A percentile compares a stretch with the other conserved stretches of the same genome.
Conservation (phyloP, 352 stramenopile species). For the Phytophthora europaea region DNA sequence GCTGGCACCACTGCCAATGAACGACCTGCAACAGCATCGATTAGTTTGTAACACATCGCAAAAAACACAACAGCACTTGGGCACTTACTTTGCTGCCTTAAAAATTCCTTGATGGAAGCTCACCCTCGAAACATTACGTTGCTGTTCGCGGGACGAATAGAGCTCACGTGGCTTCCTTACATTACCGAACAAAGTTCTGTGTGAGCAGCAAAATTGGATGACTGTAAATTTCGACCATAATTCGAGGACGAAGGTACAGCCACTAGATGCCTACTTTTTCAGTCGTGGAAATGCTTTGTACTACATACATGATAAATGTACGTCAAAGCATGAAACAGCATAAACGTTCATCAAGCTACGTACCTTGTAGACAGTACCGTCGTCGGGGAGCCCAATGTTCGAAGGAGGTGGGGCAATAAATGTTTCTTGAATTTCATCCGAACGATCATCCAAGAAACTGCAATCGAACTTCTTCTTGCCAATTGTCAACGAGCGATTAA, state of each 20-base stretch:
- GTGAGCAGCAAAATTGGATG: neutral
- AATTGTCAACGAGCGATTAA: constrained; percentile 79
- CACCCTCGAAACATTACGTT: constrained; percentile 76
- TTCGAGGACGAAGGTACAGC: neutral
- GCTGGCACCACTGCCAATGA: constrained; percentile 59
- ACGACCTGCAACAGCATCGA: constrained; percentile 42
- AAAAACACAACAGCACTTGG: neutral
- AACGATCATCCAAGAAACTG: constrained; percentile 81
- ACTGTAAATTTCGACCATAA: neutral
- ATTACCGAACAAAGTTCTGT: constrained; percentile 75
- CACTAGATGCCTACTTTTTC: constrained; percentile 67
- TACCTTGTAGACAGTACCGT: constrained; percentile 82
- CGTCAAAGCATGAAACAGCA: constrained; percentile 1
- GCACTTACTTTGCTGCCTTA: constrained; percentile 60
- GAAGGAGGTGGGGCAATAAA: constrained; percentile 85
- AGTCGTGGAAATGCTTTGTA: constrained; percentile 85
- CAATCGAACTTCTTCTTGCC: constrained; percentile 89
- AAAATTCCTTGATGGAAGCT: constrained; percentile 84
- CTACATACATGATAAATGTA: constrained; percentile 35
- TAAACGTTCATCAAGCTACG: constrained; percentile 8
- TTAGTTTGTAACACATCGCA: constrained; percentile 5
- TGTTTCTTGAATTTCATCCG: constrained; percentile 83
- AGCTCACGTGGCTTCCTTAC: constrained; percentile 80
- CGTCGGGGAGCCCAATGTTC: constrained; percentile 81
- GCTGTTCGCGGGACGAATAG: constrained; percentile 75